Percentiles rank a stretch among this genome's conserved stretches.
Evolutionary conservation across 2,329 filamentous ascomycete species (phyloP).

Genomic region (Ophiocordyceps australis): DNA sequence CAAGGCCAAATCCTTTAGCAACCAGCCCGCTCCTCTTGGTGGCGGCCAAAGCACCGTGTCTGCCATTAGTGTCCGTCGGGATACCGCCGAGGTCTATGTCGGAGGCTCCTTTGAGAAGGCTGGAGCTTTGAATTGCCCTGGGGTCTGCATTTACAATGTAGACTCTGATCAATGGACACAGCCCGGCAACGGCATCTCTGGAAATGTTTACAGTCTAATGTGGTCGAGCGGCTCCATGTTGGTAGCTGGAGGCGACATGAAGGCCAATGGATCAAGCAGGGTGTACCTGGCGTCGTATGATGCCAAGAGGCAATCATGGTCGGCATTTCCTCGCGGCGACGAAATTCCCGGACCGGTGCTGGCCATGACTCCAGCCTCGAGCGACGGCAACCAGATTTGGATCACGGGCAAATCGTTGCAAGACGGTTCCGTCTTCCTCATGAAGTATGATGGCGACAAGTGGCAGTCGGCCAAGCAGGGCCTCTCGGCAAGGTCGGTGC

Average conservation of each 20-base stretch:
- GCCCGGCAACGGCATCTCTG: constrained; percentile 53
- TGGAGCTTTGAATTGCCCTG: constrained; percentile 65
- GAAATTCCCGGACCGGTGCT: constrained; percentile 65
- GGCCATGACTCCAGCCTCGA: constrained; percentile 55
- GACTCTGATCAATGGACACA: constrained; percentile 59
- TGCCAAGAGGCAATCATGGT: constrained; percentile 47
- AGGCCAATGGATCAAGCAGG: constrained; percentile 38
- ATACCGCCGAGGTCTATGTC: constrained; percentile 60
- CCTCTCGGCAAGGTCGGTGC: constrained; percentile 46
- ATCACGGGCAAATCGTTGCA: constrained; percentile 48
- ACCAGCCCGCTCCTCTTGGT: constrained; percentile 58
- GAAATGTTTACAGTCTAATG: constrained; percentile 51
- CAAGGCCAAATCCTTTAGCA: constrained; percentile 38
- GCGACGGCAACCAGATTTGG: constrained; percentile 62
- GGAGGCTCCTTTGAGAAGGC: constrained; percentile 72
- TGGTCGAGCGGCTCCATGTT: constrained; percentile 61
- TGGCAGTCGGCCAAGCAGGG: constrained; percentile 49
- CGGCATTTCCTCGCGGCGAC: constrained; percentile 38
- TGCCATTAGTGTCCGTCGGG: constrained; percentile 54
- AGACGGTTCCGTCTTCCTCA: constrained; percentile 56
- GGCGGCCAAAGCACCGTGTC: constrained; percentile 58
- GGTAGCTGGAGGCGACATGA: constrained; percentile 62
- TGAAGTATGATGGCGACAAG: constrained; percentile 59
- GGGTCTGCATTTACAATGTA: constrained; percentile 64
- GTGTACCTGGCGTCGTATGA: constrained; percentile 60